Base-by-base conservation (phyloP, 495 filamentous ascomycete genomes). In the Penicillium chermesinum region DNA sequence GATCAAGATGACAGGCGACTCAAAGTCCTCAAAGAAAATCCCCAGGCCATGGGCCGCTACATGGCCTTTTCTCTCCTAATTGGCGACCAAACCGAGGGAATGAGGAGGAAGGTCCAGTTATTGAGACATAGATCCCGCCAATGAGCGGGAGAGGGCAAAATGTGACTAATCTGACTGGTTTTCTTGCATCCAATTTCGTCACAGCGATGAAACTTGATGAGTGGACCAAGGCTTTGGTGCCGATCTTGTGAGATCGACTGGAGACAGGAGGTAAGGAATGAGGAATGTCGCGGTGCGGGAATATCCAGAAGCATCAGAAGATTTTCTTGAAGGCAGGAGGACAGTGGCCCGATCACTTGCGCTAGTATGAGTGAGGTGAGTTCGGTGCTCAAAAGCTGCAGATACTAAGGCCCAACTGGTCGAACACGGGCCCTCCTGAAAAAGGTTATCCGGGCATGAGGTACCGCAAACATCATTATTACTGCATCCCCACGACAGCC, bases 131-230 rank as follows among this genome's bases (percentile, higher is more conserved):
- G 13, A 6, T 14, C 3, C 17, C 22, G 20, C 40, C 40, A 43
- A 32, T 43, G 48, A 56, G 48, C 3, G 48, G 42, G 13, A 38
- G 14, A 8, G 4, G 48, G 34, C 2, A 30, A 36, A 5, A 8
- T 7, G 27, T 57, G 49, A 53, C 49, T 53, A 57, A 56, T 44
- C 35, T 34, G 2, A 12, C 38, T 22, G 39, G 50, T 34, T 40
- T 35, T 20, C n/a, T n/a, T n/a, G n/a, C n/a, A n/a, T n/a, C n/a
- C n/a, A 45, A 56, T 63, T 59, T 61, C 57, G 57, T 61, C 57
- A 64, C 55, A 40, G 22, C 1, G n/a, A 18, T 12, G 9, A 20
- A n/a, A n/a, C n/a, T n/a, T n/a, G n/a, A n/a, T n/a, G n/a, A n/a
- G n/a, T n/a, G n/a, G n/a, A n/a, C n/a, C n/a, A n/a, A n/a, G n/a